Base-by-base conservation (phyloP, 2,329 filamentous ascomycete genomes). In the Byssoonygena ceratinophila region DNA sequence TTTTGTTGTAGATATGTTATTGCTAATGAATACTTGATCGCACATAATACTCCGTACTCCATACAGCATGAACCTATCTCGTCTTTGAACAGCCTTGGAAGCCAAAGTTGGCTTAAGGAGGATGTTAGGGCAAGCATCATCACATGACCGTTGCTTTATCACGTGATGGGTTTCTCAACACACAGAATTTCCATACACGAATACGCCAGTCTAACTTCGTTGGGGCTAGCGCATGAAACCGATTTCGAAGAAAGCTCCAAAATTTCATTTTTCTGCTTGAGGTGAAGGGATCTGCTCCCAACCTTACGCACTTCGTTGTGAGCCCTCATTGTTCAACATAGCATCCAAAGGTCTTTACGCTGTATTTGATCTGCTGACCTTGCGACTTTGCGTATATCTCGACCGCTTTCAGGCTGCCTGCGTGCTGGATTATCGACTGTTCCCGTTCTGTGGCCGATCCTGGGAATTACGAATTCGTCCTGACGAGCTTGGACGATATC, bases 181-280 rank as follows among this genome's bases (percentile, higher is more conserved):
- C 41, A 53, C 36, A 48, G 31, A 43, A 32, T 36, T 51, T 51
- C 29, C 5, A 25, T 51, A 41, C 16, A 29, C 18, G 2, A 27
- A 51, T 29, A 49, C 23, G 34, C 2, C 16, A 25, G 23, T 14
- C 51, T 53, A 53, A 48, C 51, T 31, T 0, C 14, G 43, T 32
- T 1, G 5, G n/a, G 44, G 44, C 34, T 53, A 47, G 43, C n/a
- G 34, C 14, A 16, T 4, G 25, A 51, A 44, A 44, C 27, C 32
- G 25, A 25, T 20, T 14, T 46, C 7, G 12, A 16, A 14, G 41
- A 32, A 31, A 47, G 50, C 50, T 52, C 43, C 50, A 47, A 52
- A 52, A 46, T 47, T 52, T 47, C 50, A 46, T 40, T 46, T 52
- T 52, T 52, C n/a, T 52, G 41, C 32, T 52, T 41, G n/a, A n/a